These are phyloP conservation scores for Triticum monococcum DNA, from an alignment of 176 grass and related monocot species.

Conservation along the genomic window DNA sequence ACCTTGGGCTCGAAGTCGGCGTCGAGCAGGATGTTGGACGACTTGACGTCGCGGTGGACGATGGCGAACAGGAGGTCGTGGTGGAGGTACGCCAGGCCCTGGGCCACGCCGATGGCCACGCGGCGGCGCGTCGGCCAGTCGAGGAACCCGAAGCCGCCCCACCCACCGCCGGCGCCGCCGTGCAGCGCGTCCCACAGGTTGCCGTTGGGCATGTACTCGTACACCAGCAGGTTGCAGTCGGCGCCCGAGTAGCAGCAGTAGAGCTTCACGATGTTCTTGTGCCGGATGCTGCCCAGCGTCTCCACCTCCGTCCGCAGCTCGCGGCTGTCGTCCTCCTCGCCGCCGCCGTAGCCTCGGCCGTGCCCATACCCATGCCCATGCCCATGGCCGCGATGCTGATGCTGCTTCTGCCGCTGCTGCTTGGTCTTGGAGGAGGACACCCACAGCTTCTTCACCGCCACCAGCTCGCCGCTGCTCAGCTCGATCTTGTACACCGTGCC, in stretches of 20 bases:
- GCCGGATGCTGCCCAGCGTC: conserved; percentile 96
- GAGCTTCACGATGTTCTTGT: conserved; percentile 99
- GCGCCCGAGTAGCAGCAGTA: conserved; percentile 91
- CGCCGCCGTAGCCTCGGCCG: background rate
- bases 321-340: conserved; percentile 38
- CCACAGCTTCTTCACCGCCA: conserved; percentile 95
- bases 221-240: conserved; percentile 84
- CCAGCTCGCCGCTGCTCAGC: conserved; percentile 63
- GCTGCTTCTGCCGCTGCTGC: conserved; percentile 17
- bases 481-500: conserved; percentile 96
- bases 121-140: conserved; percentile 85
- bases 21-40: conserved; percentile 93
- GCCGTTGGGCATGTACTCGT: conserved; percentile 98
- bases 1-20: conserved; percentile 91
- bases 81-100: conserved; percentile 91
- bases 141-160: conserved; percentile 40
- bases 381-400: background rate
- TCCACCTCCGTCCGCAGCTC: conserved; percentile 88
- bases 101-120: conserved; percentile 74
- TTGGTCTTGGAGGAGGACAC: conserved; percentile 9
- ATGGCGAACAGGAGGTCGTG: conserved; percentile 80
- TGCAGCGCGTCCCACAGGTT: conserved; percentile 94
- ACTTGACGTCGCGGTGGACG: conserved; percentile 93
- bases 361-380: too few relatives aligned
- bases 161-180: conserved; percentile 23